phyloP scores from a whole-genome alignment of 2,329 filamentous ascomycete genomes.

The Coleophoma eucalyptorum region DNA sequence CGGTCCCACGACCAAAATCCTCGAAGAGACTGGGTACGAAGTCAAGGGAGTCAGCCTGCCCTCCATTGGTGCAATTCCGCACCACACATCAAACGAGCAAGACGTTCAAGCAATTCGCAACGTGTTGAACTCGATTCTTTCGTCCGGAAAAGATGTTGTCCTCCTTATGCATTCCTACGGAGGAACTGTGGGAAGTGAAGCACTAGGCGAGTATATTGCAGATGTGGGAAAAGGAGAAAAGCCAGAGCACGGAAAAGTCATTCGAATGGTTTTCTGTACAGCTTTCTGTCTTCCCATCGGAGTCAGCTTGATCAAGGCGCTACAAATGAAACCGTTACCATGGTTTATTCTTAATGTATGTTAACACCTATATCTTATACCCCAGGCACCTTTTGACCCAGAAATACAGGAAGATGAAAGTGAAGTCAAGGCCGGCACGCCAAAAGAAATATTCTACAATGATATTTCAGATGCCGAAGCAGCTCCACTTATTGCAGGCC shows the following conservation, averaged over 20 bases:
- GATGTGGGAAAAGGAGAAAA: conserved; percentile 22
- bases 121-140: conserved; percentile 30
- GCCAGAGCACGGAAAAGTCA: conserved; percentile 31
- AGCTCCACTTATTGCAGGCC: conserved; percentile 8
- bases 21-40: conserved; percentile 15
- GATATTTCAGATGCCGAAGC: conserved; percentile 25
- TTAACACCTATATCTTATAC: neutral
- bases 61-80: conserved; percentile 12
- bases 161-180: conserved; percentile 36
- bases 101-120: conserved; percentile 32
- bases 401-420: conserved; percentile 1
- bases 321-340: conserved; percentile 7
- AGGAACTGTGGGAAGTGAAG: conserved; percentile 30
- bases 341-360: conserved; percentile 13
- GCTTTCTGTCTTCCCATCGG: conserved; percentile 13
- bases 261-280: conserved; percentile 13
- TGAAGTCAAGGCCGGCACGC: conserved; percentile 11
- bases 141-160: conserved; percentile 32
- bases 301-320: conserved; percentile 10
- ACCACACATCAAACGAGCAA: conserved; percentile 19
- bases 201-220: conserved; percentile 25
- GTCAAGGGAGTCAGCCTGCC: conserved; percentile 12
- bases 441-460: conserved; percentile 29
- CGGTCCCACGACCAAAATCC: conserved; percentile 10
- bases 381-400: too few relatives aligned